Evolutionary conservation across 257 asterid species (phyloP), one percentile per base, ranked within the genome.

Genomic region (Cruciata laevipes): DNA sequence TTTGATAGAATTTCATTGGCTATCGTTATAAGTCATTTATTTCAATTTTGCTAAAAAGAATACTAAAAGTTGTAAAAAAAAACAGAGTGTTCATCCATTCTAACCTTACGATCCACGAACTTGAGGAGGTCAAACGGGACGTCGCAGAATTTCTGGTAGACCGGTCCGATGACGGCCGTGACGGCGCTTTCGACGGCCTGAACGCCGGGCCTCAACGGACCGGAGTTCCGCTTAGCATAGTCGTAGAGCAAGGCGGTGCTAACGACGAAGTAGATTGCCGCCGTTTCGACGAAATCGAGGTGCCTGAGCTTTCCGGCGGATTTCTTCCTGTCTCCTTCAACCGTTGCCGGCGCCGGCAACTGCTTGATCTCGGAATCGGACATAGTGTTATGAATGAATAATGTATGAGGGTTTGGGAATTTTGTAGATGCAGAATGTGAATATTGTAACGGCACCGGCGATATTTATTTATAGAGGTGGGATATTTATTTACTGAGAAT

Each of bases 151-250:
- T 88, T 90, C 63, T 75, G 73, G 65, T 77, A 84, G 25, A 90
- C 87, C 18, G 96, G 96, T 33, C 90, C 92, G 68, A 81, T 72
- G 24, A 83, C 88, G 66, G 95, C 62, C 76, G 69, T 78, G 35
- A 88, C 96, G 37, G 89, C 74, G 51, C 78, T 81, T 71, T 90
- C 95, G 16, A 90, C 97, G 66, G 90, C 74, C 74, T 83, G 76
- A 18, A 90, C 95, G 3, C 95, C 97, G 58, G 92, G 80, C 51
- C 79, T 76, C 62, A 90, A 24, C 44, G 97, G 92, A 20, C 97
- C 97, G 10, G 95, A 79, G 67, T 88, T 90, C 16, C 74, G 87
- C 67, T 90, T 88, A 3, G 92, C 96, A 20, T 82, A 90, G 40
- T 81, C 90, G 24, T 88, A 90, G 24, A 90, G 53, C 21, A 84